Conservation (phyloP, 2,329 filamentous ascomycete species). For the Knoxdaviesia proteae region DNA sequence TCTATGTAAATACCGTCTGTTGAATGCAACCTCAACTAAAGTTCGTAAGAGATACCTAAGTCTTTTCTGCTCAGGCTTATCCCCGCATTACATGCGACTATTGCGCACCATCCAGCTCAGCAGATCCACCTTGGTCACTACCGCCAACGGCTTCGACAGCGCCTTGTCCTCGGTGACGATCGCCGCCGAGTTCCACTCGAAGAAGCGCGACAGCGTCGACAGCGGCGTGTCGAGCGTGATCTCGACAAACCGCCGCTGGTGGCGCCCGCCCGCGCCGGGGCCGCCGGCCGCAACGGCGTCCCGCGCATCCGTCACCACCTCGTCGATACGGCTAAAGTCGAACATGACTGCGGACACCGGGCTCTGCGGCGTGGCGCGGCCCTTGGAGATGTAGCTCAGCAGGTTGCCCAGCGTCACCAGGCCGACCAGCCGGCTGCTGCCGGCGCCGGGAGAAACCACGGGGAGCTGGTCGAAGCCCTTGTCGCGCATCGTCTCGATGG, state of each 20-base stretch:
- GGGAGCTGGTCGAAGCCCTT: conserved; percentile 96
- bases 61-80: too few species aligned
- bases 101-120: conserved; percentile 73
- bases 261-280: conserved; percentile 15
- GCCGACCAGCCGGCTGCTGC: conserved; percentile 51
- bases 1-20: neutral
- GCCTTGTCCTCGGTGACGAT: conserved; percentile 66
- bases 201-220: conserved; percentile 68
- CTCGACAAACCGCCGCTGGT: conserved; percentile 63
- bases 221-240: conserved; percentile 83
- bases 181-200: conserved; percentile 95
- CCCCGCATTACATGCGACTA: too few species aligned
- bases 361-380: conserved; percentile 52
- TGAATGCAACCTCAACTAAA: neutral
- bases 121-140: conserved; percentile 93
- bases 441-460: conserved; percentile 50
- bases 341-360: conserved; percentile 88
- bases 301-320: conserved; percentile 76
- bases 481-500: conserved; percentile 95
- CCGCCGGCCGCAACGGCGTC: conserved; percentile 27
- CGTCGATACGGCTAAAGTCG: conserved; percentile 69
- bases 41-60: conserved; percentile 5
- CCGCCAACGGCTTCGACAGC: conserved; percentile 57
- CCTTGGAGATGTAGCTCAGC: conserved; percentile 70
- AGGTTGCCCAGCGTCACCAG: conserved; percentile 90